Conservation (phyloP, 768 basidiomycete species). For the Mycena sanguinolenta region DNA sequence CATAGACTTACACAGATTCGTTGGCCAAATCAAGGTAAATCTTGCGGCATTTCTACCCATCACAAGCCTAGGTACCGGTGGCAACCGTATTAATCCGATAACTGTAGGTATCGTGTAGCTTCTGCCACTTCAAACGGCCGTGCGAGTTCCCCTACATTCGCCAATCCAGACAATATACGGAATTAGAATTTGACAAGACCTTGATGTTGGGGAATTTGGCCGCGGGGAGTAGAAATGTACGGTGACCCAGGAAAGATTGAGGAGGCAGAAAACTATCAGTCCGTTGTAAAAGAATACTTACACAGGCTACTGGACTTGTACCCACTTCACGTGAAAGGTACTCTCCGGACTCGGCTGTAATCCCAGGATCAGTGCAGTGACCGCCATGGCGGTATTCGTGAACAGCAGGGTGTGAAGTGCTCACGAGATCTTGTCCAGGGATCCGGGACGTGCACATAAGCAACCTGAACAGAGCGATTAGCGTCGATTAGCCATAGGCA, state of each 20-base stretch:
- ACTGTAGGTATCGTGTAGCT: too few relatives aligned
- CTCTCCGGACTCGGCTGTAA: conserved; percentile 35
- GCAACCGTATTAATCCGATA: too few relatives aligned
- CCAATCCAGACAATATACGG: too few relatives aligned
- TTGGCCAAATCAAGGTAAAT: too few relatives aligned
- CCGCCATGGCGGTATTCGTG: conserved; percentile 39
- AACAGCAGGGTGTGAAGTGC: conserved; percentile 36
- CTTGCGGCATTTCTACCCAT: too few relatives aligned
- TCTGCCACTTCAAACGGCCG: too few relatives aligned
- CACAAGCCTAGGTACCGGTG: too few relatives aligned
- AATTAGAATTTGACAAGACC: too few relatives aligned
- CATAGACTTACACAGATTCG: too few relatives aligned
- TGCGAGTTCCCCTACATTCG: too few relatives aligned
- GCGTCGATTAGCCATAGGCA: neutral
- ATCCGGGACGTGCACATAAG: conserved; percentile 33
- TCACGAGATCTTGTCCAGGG: conserved; percentile 31
- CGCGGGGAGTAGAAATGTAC: neutral
- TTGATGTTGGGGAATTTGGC: neutral
- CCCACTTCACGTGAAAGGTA: conserved; percentile 40
- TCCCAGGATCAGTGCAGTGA: conserved; percentile 39
- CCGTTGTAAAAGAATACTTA: conserved; percentile 25
- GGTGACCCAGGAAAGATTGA: conserved; percentile 9
- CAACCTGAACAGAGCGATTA: conserved; percentile 27
- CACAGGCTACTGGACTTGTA: neutral
- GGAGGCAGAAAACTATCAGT: conserved; percentile 36